Percentiles rank a stretch among this genome's conserved stretches.
Evolutionary conservation across 2,329 filamentous ascomycete species (phyloP).

Genomic region (Phialophora expanda): DNA sequence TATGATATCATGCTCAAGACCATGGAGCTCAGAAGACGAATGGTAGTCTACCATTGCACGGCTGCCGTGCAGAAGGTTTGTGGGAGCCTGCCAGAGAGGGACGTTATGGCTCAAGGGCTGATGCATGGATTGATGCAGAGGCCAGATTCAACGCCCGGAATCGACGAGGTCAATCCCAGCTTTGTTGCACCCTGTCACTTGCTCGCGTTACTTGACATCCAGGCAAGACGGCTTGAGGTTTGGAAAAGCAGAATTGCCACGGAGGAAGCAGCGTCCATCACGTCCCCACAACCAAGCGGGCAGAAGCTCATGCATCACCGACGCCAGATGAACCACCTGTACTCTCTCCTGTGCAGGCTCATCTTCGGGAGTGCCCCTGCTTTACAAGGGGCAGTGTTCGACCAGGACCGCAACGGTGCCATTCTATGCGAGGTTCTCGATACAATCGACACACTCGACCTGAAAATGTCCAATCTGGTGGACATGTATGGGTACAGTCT

Average conservation of each 20-base stretch:
- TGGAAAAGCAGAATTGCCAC: constrained; percentile 29
- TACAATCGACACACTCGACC: constrained; percentile 5
- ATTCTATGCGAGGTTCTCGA: neutral
- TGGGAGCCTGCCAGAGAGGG: neutral
- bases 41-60: constrained; percentile 34
- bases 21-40: constrained; percentile 34
- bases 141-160: neutral
- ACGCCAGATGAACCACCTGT: constrained; percentile 22
- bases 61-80: constrained; percentile 22
- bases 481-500: constrained; percentile 27
- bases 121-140: constrained; percentile 10
- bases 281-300: neutral
- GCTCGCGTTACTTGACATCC: constrained; percentile 31
- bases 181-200: constrained; percentile 34
- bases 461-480: constrained; percentile 5
- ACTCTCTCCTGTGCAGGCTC: constrained; percentile 24
- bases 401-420: constrained; percentile 1
- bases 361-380: constrained; percentile 2
- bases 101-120: constrained; percentile 1
- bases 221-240: constrained; percentile 31
- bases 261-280: neutral
- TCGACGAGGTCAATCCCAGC: constrained; percentile 23
- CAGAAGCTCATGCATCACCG: constrained; percentile 1
- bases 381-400: neutral
- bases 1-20: constrained; percentile 40